phyloP scores from a whole-genome alignment of 2,329 filamentous ascomycete species.

The Neofusicoccum parvum region DNA sequence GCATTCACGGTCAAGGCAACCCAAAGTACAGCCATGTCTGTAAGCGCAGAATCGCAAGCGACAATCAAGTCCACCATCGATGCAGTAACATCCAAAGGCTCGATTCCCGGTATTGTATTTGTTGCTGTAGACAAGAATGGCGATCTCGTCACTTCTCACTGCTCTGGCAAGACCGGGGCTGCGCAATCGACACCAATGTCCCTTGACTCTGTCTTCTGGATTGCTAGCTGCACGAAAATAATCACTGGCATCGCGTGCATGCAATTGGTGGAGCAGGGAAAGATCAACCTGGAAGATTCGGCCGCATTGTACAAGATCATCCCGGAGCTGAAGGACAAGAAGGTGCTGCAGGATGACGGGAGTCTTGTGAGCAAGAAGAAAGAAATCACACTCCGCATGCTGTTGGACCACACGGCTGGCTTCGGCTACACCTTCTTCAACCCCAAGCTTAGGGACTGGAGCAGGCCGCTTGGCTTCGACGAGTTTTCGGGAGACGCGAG shows the following conservation, averaged over 20 bases:
- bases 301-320: slow-evolving; percentile 34
- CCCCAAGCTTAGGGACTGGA: slow-evolving; percentile 43
- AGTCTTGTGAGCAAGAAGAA: slow-evolving; percentile 41
- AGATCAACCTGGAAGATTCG: slow-evolving; percentile 38
- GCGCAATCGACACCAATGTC: slow-evolving; percentile 55
- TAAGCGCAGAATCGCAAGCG: slow-evolving; percentile 32
- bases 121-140: slow-evolving; percentile 49
- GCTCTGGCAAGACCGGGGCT: slow-evolving; percentile 45
- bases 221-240: slow-evolving; percentile 55
- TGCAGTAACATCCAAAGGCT: slow-evolving; percentile 29
- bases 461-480: slow-evolving; percentile 55
- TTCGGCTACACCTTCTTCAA: slow-evolving; percentile 55
- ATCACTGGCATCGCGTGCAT: slow-evolving; percentile 36
- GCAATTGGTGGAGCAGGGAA: slow-evolving; percentile 42
- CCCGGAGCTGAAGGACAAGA: slow-evolving; percentile 44
- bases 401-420: slow-evolving; percentile 53
- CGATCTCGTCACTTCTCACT: slow-evolving; percentile 43
- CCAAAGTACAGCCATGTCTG: slow-evolving; percentile 29
- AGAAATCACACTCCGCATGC: slow-evolving; percentile 54
- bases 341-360: slow-evolving; percentile 40
- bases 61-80: slow-evolving; percentile 42
- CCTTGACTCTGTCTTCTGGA: slow-evolving; percentile 58
- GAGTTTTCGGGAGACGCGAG: slow-evolving; percentile 59
- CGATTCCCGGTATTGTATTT: slow-evolving; percentile 48
- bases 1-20: not conserved